phyloP scores from a whole-genome alignment of 1,284 basidiomycete species.

The Ganoderma lucidum region DNA sequence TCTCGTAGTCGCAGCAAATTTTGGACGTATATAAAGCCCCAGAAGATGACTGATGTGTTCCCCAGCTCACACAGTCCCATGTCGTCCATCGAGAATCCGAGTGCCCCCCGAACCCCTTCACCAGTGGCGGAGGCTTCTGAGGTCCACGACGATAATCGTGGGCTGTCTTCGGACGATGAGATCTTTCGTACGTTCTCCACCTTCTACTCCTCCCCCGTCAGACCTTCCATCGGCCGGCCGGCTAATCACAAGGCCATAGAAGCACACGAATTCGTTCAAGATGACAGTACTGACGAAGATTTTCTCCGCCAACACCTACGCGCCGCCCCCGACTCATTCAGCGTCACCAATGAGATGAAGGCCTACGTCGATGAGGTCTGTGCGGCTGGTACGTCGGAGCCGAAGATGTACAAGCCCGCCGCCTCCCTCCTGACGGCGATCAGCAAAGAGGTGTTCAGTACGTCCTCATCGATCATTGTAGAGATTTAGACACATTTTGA shows the following conservation, averaged over 20 bases:
- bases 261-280: neutral
- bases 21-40: slow-evolving; percentile 2
- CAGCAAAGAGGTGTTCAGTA: slow-evolving; percentile 16
- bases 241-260: neutral
- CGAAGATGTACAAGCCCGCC: slow-evolving; percentile 9
- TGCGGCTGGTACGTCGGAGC: neutral
- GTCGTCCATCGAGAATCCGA: slow-evolving; percentile 12
- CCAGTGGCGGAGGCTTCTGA: slow-evolving; percentile 2
- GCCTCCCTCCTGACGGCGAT: slow-evolving; percentile 12
- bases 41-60: slow-evolving; percentile 12
- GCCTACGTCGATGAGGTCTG: neutral
- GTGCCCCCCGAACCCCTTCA: slow-evolving; percentile 9
- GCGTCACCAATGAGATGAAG: neutral
- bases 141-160: slow-evolving; percentile 6
- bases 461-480: neutral
- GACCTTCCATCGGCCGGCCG: neutral
- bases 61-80: slow-evolving; percentile 20
- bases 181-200: slow-evolving; percentile 6
- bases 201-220: neutral
- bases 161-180: neutral
- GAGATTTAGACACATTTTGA: neutral
- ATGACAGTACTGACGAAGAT: neutral
- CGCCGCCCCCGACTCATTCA: neutral
- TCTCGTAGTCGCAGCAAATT: slow-evolving; percentile 65
- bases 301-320: neutral